phyloP scores from a whole-genome alignment of 148 eudicot genomes.

The Cornus suecica region DNA sequence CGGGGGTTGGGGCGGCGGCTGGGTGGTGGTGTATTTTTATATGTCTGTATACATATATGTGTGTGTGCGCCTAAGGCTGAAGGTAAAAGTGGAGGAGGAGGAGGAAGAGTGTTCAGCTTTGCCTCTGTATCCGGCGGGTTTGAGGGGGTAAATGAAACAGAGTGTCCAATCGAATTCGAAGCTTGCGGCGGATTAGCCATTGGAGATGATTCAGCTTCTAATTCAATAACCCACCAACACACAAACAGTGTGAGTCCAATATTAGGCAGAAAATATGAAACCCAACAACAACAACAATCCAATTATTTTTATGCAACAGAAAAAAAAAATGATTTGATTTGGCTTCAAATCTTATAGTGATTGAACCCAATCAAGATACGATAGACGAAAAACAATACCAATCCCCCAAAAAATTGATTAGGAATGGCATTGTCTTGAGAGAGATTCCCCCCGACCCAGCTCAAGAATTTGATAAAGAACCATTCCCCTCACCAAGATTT shows the following conservation, averaged over 20 bases:
- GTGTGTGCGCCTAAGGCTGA: constrained; percentile 4
- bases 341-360: no score
- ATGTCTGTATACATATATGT: no score
- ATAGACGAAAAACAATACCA: no score
- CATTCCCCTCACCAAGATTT: constrained; percentile 2
- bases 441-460: not conserved
- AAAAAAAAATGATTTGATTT: not conserved
- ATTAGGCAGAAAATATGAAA: not conserved
- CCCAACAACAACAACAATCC: not conserved
- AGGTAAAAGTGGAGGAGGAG: constrained; percentile 31
- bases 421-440: no score
- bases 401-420: no score
- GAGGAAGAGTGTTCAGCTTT: constrained; percentile 24
- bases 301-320: not conserved
- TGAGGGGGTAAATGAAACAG: constrained; percentile 25
- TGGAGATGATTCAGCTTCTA: not conserved
- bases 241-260: not conserved
- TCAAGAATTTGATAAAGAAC: not conserved
- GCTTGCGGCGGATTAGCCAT: constrained; percentile 35
- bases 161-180: constrained; percentile 21
- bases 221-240: constrained; percentile 7
- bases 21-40: no score
- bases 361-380: not conserved
- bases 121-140: constrained; percentile 21
- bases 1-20: no score